Evolutionary conservation across 108 stramenopile species (phyloP).

Genomic region (Skeletonema costatum): DNA sequence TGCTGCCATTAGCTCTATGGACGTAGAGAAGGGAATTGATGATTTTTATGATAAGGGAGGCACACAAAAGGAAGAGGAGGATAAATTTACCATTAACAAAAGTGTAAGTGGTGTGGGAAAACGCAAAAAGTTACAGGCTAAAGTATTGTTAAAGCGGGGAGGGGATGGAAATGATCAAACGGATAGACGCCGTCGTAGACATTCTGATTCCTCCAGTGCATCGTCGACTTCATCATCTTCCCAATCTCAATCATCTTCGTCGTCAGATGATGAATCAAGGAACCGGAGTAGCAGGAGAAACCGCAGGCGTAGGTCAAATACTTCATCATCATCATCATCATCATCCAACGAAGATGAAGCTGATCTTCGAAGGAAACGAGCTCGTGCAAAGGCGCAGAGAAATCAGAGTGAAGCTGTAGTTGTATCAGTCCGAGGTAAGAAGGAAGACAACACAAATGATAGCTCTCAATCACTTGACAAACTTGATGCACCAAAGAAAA

Average conservation of each 20-base stretch:
- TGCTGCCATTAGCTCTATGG: not conserved
- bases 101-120: not conserved
- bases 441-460: not conserved
- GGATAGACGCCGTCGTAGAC: conserved; percentile 21
- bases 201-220: conserved; percentile 36
- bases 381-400: conserved; percentile 23
- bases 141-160: conserved; percentile 31
- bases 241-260: conserved; percentile 18
- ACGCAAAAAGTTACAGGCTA: conserved; percentile 40
- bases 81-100: conserved; percentile 30
- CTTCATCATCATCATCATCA: conserved; percentile 34
- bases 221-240: conserved; percentile 26
- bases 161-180: conserved; percentile 15
- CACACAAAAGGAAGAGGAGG: conserved; percentile 44
- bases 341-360: conserved; percentile 46
- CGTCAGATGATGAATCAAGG: conserved; percentile 26
- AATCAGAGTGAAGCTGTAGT: not conserved
- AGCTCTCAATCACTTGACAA: not conserved
- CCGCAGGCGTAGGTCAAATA: conserved; percentile 28
- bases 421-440: not conserved
- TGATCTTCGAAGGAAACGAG: conserved; percentile 33
- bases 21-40: conserved; percentile 12
- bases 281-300: conserved; percentile 18
- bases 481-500: not conserved
- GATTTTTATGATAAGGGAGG: conserved; percentile 9